Evolutionary conservation across 2,329 filamentous ascomycete species (phyloP).

Genomic region (Lojkania enalia): DNA sequence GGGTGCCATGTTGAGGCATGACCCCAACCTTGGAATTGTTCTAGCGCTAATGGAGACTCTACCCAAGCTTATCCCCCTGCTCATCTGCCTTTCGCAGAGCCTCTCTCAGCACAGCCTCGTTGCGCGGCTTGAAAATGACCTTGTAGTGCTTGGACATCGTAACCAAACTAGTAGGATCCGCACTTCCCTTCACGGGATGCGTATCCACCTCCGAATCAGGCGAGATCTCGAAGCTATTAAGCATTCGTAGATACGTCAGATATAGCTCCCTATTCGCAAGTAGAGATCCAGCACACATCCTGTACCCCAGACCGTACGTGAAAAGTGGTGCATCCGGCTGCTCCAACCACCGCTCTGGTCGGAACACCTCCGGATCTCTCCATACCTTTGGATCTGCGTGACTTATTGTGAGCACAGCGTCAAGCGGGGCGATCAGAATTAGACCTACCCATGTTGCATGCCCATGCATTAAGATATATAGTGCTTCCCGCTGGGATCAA

Average conservation of each 20-base stretch:
- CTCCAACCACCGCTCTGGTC: slow-evolving; percentile 65
- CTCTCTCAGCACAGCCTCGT: slow-evolving; percentile 50
- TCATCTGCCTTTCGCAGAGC: slow-evolving; percentile 43
- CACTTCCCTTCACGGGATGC: slow-evolving; percentile 62
- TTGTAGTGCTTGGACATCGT: slow-evolving; percentile 62
- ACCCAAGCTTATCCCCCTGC: slow-evolving; percentile 8
- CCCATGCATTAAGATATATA: slow-evolving; percentile 69
- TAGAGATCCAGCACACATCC: slow-evolving; percentile 68
- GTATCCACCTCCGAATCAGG: slow-evolving; percentile 59
- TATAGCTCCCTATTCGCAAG: slow-evolving; percentile 69
- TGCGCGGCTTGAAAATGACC: slow-evolving; percentile 61
- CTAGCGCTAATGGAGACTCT: too few relatives aligned
- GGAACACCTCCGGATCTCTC: slow-evolving; percentile 61
- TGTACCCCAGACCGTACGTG: slow-evolving; percentile 67
- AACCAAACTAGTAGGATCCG: slow-evolving; percentile 65
- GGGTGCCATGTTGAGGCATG: too few relatives aligned
- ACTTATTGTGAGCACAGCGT: slow-evolving; percentile 4
- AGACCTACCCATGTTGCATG: slow-evolving; percentile 67
- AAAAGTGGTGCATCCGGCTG: slow-evolving; percentile 66
- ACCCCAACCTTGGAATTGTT: too few relatives aligned
- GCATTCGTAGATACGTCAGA: slow-evolving; percentile 63
- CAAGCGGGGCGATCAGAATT: not conserved
- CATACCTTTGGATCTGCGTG: slow-evolving; percentile 57
- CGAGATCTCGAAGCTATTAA: slow-evolving; percentile 64
- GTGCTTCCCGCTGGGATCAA: slow-evolving; percentile 65